Percentiles rank a stretch among this genome's conserved stretches.
These are phyloP conservation scores for Coemansia reversa DNA, from an alignment of 192 early-diverging fungal species.

Conservation along the genomic window DNA sequence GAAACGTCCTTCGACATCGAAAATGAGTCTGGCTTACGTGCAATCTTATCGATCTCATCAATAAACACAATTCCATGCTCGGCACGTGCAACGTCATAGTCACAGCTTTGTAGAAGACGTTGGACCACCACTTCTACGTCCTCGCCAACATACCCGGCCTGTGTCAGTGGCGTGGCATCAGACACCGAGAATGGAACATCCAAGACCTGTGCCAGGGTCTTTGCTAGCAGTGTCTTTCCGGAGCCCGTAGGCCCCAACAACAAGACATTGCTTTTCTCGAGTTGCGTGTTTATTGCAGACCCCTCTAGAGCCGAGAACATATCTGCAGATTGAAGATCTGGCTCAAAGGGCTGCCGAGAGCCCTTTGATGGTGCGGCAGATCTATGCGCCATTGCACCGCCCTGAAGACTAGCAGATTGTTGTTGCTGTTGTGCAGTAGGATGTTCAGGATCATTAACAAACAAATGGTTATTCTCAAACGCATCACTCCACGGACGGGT, in stretches of 20 bases:
- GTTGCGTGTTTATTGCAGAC: conserved; percentile 49
- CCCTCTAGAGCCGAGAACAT: not conserved
- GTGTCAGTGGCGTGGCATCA: conserved; percentile 89
- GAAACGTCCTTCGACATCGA: conserved; percentile 81
- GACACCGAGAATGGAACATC: conserved; percentile 87
- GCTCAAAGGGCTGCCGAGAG: not conserved
- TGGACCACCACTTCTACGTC: conserved; percentile 87
- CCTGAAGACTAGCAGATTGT: not conserved
- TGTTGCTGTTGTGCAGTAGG: not conserved
- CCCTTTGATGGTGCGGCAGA: not conserved
- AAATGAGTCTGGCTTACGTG: conserved; percentile 70
- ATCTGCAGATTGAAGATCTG: not conserved
- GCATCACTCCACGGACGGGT: conserved; percentile 47
- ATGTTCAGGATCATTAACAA: conserved; percentile 20
- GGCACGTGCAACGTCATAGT: conserved; percentile 82
- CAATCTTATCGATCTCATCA: conserved; percentile 92
- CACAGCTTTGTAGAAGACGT: conserved; percentile 80
- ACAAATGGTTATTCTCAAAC: conserved; percentile 40
- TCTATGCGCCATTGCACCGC: not conserved
- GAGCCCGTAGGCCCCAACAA: conserved; percentile 85
- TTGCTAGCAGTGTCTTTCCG: conserved; percentile 79
- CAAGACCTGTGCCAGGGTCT: conserved; percentile 78
- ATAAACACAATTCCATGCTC: conserved; percentile 89
- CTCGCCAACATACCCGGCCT: conserved; percentile 89
- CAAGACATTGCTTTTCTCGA: conserved; percentile 90